phyloP scores from a whole-genome alignment of 2,329 filamentous ascomycete genomes.

The Colletotrichum cuscutae region DNA sequence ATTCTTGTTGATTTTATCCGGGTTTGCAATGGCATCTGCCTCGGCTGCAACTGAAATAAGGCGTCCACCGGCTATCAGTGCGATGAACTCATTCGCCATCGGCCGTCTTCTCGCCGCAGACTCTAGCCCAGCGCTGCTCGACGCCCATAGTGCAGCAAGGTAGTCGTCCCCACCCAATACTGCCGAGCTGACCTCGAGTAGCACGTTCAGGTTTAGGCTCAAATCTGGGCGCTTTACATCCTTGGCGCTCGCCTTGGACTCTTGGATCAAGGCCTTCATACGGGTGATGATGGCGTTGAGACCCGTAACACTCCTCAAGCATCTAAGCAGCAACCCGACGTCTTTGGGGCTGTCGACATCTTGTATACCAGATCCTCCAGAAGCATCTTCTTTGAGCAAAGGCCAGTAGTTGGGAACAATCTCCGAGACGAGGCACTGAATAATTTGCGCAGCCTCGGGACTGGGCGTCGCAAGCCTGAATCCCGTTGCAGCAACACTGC shows the following conservation, averaged over 20 bases:
- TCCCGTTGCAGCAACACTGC: slow-evolving; percentile 48
- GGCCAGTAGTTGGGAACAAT: slow-evolving; percentile 88
- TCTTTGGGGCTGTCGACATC: slow-evolving; percentile 45
- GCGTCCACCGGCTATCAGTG: slow-evolving; percentile 59
- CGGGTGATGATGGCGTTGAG: slow-evolving; percentile 81
- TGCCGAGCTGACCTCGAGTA: slow-evolving; percentile 55
- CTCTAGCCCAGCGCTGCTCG: slow-evolving; percentile 36
- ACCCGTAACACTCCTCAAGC: slow-evolving; percentile 79
- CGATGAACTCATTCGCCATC: slow-evolving; percentile 55
- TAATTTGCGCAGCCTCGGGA: slow-evolving; percentile 77
- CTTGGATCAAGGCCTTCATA: slow-evolving; percentile 69
- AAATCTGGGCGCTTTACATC: slow-evolving; percentile 53
- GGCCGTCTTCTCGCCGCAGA: slow-evolving; percentile 43
- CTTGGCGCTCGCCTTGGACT: slow-evolving; percentile 52
- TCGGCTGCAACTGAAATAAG: slow-evolving; percentile 64
- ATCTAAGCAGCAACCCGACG: slow-evolving; percentile 65
- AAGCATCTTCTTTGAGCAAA: slow-evolving; percentile 60
- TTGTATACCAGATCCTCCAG: slow-evolving; percentile 33
- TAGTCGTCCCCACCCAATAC: slow-evolving; percentile 52
- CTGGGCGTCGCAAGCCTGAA: slow-evolving; percentile 68
- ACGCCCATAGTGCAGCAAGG: slow-evolving; percentile 51
- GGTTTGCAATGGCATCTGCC: slow-evolving; percentile 61
- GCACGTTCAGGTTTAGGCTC: slow-evolving; percentile 53
- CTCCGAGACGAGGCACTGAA: slow-evolving; percentile 78
- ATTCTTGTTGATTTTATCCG: slow-evolving; percentile 41